Evolutionary conservation across 345 rosid genomes (phyloP).

Genomic region (Gossypium arboreum): DNA sequence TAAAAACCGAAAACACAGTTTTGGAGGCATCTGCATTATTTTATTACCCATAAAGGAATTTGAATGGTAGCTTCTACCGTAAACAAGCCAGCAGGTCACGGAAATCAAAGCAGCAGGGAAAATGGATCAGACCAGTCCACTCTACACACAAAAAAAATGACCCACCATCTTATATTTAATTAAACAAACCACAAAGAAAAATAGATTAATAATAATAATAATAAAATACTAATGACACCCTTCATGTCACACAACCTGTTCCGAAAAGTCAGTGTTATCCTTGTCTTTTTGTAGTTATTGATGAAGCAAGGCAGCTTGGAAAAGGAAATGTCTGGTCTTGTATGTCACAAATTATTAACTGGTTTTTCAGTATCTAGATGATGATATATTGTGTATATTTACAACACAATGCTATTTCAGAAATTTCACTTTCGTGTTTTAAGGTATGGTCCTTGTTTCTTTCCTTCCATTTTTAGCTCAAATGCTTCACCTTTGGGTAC

Average conservation of each 20-base stretch:
- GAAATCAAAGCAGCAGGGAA: constrained; percentile 8
- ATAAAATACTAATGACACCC: neutral
- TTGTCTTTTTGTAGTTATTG: constrained; percentile 13
- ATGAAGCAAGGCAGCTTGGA: neutral
- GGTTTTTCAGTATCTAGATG: constrained; percentile 5
- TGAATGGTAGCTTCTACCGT: neutral
- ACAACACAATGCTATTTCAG: neutral
- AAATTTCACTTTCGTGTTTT: neutral
- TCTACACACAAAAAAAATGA: neutral
- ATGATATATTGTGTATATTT: neutral
- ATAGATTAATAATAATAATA: neutral
- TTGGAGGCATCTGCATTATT: neutral
- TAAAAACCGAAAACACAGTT: neutral
- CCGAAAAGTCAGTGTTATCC: constrained; percentile 25
- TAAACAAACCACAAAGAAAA: neutral
- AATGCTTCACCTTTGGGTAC: constrained; percentile 1
- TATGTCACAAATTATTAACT: neutral
- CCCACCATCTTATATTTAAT: constrained; percentile 8
- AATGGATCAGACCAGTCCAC: constrained; percentile 8
- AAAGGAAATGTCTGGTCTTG: neutral
- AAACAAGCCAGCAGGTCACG: constrained; percentile 13
- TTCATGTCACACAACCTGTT: neutral
- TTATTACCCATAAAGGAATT: neutral
- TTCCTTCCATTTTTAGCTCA: neutral
- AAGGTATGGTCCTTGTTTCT: constrained; percentile 1